Evolutionary conservation across 495 filamentous ascomycete species (phyloP).

Genomic region (Penicillium ucsense): DNA sequence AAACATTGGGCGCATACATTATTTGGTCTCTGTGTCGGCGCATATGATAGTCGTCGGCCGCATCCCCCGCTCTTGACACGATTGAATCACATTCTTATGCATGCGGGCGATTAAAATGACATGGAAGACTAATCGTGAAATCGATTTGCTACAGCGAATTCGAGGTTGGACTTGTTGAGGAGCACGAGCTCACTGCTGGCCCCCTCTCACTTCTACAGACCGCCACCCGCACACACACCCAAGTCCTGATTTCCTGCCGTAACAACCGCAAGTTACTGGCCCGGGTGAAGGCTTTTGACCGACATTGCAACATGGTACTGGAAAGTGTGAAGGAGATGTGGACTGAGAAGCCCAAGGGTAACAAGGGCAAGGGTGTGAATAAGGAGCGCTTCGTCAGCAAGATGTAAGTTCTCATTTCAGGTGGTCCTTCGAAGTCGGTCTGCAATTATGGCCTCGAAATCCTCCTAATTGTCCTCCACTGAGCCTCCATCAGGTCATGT

Average conservation of each 20-base stretch:
- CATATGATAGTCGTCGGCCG: too few relatives aligned
- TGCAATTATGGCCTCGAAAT: too few relatives aligned
- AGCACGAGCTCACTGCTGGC: conserved; percentile 81
- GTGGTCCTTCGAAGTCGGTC: background rate
- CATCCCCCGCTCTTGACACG: background rate
- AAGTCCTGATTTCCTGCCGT: conserved; percentile 83
- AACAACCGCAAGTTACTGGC: conserved; percentile 82
- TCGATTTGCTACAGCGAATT: conserved; percentile 53
- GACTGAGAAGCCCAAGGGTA: conserved; percentile 87
- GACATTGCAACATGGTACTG: conserved; percentile 96
- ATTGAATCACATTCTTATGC: conserved; percentile 14
- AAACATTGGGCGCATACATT: too few relatives aligned
- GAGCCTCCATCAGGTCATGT: too few relatives aligned
- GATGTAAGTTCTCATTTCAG: conserved; percentile 53
- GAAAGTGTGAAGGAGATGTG: conserved; percentile 99
- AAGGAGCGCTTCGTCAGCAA: conserved; percentile 99
- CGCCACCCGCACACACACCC: conserved; percentile 74
- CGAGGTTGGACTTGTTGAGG: conserved; percentile 78
- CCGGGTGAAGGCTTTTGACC: conserved; percentile 78
- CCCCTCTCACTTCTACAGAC: conserved; percentile 89
- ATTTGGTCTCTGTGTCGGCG: too few relatives aligned
- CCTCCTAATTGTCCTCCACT: too few relatives aligned
- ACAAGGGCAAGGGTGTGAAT: conserved; percentile 85
- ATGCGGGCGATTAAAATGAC: conserved; percentile 6
- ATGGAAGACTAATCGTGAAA: conserved; percentile 16